These are phyloP conservation scores for Leishmania guyanensis DNA, from an alignment of 208 protist genomes.

Conservation along the genomic window DNA sequence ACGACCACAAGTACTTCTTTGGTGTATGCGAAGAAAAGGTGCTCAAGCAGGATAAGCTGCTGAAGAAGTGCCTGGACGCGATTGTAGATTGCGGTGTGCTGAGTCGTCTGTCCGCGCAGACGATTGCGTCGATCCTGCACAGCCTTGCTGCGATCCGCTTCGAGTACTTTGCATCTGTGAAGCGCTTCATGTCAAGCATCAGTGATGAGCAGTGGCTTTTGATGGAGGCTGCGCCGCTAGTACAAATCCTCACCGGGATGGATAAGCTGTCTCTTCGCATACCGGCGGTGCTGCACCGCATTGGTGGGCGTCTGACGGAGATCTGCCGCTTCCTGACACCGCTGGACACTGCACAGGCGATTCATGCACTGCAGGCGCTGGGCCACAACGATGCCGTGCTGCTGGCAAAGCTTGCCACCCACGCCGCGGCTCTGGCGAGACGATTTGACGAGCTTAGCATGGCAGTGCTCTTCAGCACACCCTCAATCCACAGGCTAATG, in stretches of 20 bases:
- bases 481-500: constrained; percentile 71
- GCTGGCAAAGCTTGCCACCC: constrained; percentile 53
- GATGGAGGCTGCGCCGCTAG: constrained; percentile 77
- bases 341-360: constrained; percentile 52
- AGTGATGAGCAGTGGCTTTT: constrained; percentile 77
- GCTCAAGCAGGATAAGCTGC: constrained; percentile 81
- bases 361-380: constrained; percentile 72
- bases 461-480: constrained; percentile 63
- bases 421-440: constrained; percentile 46
- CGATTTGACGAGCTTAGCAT: constrained; percentile 70
- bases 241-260: constrained; percentile 64
- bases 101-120: constrained; percentile 51
- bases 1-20: constrained; percentile 89
- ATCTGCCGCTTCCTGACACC: constrained; percentile 65
- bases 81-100: constrained; percentile 53
- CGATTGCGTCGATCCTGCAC: constrained; percentile 74
- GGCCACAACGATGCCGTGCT: constrained; percentile 56
- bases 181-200: constrained; percentile 62
- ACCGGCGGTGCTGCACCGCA: constrained; percentile 43
- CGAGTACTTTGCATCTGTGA: constrained; percentile 67
- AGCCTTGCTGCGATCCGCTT: constrained; percentile 78
- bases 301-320: constrained; percentile 44
- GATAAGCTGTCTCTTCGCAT: constrained; percentile 61
- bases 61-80: constrained; percentile 68
- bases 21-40: constrained; percentile 85